Evolutionary conservation across 805 yeast species (phyloP).

Genomic region (Cyberlindnera veronae): DNA sequence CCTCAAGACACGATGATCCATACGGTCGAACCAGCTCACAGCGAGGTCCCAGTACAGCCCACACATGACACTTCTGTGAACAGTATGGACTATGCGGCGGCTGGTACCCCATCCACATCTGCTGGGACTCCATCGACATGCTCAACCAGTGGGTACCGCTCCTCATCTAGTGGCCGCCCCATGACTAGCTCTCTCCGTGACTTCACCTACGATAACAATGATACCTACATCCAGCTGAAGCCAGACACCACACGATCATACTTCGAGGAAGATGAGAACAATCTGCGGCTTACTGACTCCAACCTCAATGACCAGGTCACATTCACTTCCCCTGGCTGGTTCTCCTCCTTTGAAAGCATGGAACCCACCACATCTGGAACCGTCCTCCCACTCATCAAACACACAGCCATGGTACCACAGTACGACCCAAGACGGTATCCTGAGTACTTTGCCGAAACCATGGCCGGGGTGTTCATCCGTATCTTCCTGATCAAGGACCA

Average conservation of each 20-base stretch:
- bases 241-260: neutral
- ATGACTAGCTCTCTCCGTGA: too few species aligned
- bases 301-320: neutral
- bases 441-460: slow-evolving; percentile 21
- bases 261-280: too few species aligned
- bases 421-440: slow-evolving; percentile 10
- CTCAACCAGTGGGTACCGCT: too few species aligned
- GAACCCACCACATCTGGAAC: neutral
- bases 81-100: too few species aligned
- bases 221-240: neutral
- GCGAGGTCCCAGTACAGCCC: too few species aligned
- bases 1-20: too few species aligned
- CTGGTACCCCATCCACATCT: too few species aligned
- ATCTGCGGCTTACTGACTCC: neutral
- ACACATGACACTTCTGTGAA: neutral
- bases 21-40: too few species aligned
- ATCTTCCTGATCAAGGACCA: slow-evolving; percentile 12
- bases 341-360: neutral
- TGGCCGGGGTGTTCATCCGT: slow-evolving; percentile 13
- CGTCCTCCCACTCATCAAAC: slow-evolving; percentile 13
- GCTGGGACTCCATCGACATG: too few species aligned
- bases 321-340: too few species aligned
- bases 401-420: slow-evolving; percentile 9
- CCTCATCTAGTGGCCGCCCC: too few species aligned
- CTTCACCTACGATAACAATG: too few species aligned